phyloP scores from a whole-genome alignment of 2,329 filamentous ascomycete species.

The Tolypocladium amazonense region DNA sequence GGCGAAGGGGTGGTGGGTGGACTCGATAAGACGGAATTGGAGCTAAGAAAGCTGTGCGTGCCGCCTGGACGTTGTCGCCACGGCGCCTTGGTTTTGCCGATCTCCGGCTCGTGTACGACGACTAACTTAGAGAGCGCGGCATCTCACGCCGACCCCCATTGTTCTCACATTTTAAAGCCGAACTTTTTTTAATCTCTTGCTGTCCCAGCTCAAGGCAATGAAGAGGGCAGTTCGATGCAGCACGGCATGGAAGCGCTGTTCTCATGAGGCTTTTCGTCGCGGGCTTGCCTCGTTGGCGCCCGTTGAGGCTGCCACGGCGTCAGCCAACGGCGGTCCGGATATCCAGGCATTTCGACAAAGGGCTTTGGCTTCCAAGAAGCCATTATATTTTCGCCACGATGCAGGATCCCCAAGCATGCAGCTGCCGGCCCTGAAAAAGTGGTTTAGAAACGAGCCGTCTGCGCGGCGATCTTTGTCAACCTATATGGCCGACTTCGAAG shows the following conservation, averaged over 20 bases:
- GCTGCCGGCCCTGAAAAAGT: constrained; percentile 45
- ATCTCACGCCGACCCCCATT: not conserved
- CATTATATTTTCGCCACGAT: constrained; percentile 36
- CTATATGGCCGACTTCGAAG: constrained; percentile 18
- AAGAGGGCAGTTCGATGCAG: not conserved
- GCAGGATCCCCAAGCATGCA: constrained; percentile 20
- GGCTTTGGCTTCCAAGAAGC: constrained; percentile 41
- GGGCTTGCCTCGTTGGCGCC: not conserved
- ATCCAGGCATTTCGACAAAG: constrained; percentile 38
- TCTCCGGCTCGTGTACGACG: constrained; percentile 3
- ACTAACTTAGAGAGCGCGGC: not conserved
- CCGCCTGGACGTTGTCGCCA: not conserved
- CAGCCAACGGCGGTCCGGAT: constrained; percentile 9
- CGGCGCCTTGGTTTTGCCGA: constrained; percentile 15
- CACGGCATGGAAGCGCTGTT: not conserved
- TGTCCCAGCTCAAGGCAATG: not conserved
- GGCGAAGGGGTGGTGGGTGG: constrained; percentile 1
- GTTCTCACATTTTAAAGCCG: not conserved
- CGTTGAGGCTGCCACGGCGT: constrained; percentile 4
- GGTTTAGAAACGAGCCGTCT: constrained; percentile 35
- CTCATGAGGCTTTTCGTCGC: not conserved
- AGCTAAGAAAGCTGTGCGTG: not conserved
- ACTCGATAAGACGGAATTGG: not conserved
- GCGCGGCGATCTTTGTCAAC: constrained; percentile 8
- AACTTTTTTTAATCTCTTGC: not conserved